Conservation (phyloP, 1,284 basidiomycete species). For the Microbotryum lychnidis-dioicae region DNA sequence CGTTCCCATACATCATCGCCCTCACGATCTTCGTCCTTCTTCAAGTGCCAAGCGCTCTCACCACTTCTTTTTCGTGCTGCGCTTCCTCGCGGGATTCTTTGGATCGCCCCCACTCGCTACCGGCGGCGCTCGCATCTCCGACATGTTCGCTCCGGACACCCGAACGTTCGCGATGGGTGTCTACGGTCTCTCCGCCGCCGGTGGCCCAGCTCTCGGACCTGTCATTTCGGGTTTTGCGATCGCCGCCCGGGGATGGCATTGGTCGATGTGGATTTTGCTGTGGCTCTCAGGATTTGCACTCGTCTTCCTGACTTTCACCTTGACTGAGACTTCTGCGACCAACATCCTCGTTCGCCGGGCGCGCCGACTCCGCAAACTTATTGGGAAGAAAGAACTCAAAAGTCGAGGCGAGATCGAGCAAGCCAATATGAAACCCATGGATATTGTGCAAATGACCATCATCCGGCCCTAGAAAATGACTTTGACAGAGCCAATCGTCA, state of each 20-base stretch:
- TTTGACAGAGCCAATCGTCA: slow-evolving; percentile 37
- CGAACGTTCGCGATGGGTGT: slow-evolving; percentile 20
- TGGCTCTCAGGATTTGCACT: slow-evolving; percentile 37
- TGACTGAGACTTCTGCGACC: slow-evolving; percentile 40
- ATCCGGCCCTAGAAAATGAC: slow-evolving; percentile 34
- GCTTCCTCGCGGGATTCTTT: slow-evolving; percentile 41
- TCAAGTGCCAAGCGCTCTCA: slow-evolving; percentile 38
- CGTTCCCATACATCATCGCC: slow-evolving; percentile 38
- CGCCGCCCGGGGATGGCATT: slow-evolving; percentile 37
- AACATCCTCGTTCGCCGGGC: slow-evolving; percentile 42
- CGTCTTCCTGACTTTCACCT: slow-evolving; percentile 33
- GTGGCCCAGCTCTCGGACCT: slow-evolving; percentile 34
- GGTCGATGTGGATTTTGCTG: slow-evolving; percentile 41
- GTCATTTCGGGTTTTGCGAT: slow-evolving; percentile 35
- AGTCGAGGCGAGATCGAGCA: slow-evolving; percentile 34
- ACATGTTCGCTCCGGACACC: slow-evolving; percentile 16
- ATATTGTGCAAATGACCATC: slow-evolving; percentile 10
- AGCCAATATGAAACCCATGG: slow-evolving; percentile 6
- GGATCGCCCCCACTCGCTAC: slow-evolving; percentile 39
- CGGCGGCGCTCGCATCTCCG: slow-evolving; percentile 27
- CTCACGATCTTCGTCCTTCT: slow-evolving; percentile 39
- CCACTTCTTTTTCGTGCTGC: slow-evolving; percentile 31
- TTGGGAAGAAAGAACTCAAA: slow-evolving; percentile 39
- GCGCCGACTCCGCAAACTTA: slow-evolving; percentile 38
- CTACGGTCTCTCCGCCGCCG: slow-evolving; percentile 30